Percentiles rank a stretch among this genome's conserved stretches.
These are phyloP conservation scores for Beauveria caledonica DNA, from an alignment of 2,329 filamentous ascomycete genomes.

Conservation along the genomic window DNA sequence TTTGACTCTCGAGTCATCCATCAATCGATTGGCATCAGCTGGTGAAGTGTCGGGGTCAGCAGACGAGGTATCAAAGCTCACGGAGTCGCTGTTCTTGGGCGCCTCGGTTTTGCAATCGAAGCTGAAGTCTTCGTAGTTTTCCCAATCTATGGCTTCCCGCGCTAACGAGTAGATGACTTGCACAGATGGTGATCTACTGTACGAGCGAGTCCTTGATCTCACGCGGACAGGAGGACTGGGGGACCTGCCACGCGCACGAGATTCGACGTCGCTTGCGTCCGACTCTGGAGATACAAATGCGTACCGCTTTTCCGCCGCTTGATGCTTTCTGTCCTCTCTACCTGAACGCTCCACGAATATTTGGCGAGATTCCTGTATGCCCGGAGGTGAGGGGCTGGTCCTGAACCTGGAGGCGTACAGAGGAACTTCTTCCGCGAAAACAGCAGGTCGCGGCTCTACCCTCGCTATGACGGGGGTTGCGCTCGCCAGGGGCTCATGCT, in stretches of 20 bases:
- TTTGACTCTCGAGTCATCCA: conserved; percentile 15
- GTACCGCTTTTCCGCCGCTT: neutral
- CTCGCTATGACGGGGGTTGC: neutral
- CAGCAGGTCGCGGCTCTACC: neutral
- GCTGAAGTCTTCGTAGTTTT: conserved; percentile 7
- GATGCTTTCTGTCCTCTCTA: neutral
- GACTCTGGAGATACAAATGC: neutral
- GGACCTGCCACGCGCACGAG: neutral
- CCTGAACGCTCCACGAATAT: neutral
- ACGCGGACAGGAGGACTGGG: neutral
- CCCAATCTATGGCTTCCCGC: neutral
- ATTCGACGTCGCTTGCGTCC: neutral
- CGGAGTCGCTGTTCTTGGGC: conserved; percentile 20
- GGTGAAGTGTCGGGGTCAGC: conserved; percentile 17
- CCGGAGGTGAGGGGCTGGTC: neutral
- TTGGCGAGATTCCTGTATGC: neutral
- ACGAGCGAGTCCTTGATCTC: neutral
- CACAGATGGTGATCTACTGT: neutral
- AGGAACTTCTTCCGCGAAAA: neutral
- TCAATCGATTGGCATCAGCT: conserved; percentile 13
- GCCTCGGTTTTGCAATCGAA: conserved; percentile 15
- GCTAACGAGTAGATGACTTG: neutral
- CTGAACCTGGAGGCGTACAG: neutral
- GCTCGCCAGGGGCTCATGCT: neutral
- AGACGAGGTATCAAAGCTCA: conserved; percentile 22